Conservation (phyloP, 108 stramenopile species). For the Skeletonema menzelii region DNA sequence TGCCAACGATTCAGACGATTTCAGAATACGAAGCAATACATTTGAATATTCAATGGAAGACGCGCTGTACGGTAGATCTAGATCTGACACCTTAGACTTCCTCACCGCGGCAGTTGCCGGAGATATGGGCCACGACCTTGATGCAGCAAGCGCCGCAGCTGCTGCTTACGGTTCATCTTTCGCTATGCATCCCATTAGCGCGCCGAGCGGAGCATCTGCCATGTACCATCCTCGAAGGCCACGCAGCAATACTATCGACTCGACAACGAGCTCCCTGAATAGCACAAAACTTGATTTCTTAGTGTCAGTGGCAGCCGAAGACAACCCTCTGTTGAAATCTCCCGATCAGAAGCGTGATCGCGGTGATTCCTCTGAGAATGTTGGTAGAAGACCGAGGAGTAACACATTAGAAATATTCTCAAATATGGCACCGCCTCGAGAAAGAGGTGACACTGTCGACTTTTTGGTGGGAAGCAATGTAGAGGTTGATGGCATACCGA, state of each 20-base stretch:
- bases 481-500: conserved; percentile 2
- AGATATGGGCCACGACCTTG: conserved; percentile 46
- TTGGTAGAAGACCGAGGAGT: conserved; percentile 30
- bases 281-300: conserved; percentile 48
- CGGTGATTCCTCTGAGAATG: conserved; percentile 18
- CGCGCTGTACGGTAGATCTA: conserved; percentile 18
- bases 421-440: conserved; percentile 30
- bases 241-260: conserved; percentile 42
- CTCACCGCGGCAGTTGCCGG: conserved; percentile 47
- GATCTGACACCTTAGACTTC: conserved; percentile 47
- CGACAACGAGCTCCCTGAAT: conserved; percentile 42
- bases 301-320: conserved; percentile 38
- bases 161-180: conserved; percentile 36
- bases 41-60: conserved; percentile 23
- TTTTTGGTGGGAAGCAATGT: conserved; percentile 34
- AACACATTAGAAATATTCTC: conserved; percentile 49
- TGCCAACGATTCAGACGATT: conserved; percentile 17
- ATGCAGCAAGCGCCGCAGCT: conserved; percentile 36
- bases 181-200: conserved; percentile 38
- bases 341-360: conserved; percentile 10
- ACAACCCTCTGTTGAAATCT: conserved; percentile 23
- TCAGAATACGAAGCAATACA: conserved; percentile 29
- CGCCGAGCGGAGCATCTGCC: conserved; percentile 40
- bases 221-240: conserved; percentile 14
- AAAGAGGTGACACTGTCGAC: conserved; percentile 33